Percentiles rank a stretch among this genome's conserved stretches.
phyloP scores from a whole-genome alignment of 345 rosid species.

The Cardiospermum halicacabum region DNA sequence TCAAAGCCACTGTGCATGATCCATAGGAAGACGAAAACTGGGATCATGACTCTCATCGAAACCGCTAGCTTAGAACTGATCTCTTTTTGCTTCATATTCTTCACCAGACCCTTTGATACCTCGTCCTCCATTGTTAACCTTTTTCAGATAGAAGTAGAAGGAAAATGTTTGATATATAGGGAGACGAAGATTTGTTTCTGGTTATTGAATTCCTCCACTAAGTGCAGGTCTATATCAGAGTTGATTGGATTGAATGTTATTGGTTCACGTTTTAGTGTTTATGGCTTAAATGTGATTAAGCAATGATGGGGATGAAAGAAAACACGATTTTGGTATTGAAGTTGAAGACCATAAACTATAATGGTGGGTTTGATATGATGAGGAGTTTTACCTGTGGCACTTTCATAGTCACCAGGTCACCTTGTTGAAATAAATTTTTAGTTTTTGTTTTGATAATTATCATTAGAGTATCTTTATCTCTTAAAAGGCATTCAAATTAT shows the following conservation, averaged over 20 bases:
- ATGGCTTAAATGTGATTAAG: neutral
- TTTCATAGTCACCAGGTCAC: neutral
- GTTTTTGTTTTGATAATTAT: too few relatives aligned
- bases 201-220: neutral
- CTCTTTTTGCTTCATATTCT: conserved; percentile 11
- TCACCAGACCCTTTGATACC: neutral
- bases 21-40: conserved; percentile 23
- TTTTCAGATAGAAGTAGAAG: neutral
- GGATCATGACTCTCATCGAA: conserved; percentile 13
- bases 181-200: neutral
- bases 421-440: too few relatives aligned
- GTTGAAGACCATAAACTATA: neutral
- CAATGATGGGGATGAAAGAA: neutral
- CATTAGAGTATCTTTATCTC: too few relatives aligned
- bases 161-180: neutral
- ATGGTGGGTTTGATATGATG: neutral
- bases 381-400: neutral
- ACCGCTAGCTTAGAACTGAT: neutral
- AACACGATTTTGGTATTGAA: neutral
- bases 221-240: neutral
- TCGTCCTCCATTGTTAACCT: conserved; percentile 16
- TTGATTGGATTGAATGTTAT: neutral
- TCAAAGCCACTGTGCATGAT: conserved; percentile 23
- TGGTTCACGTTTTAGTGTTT: conserved; percentile 11
- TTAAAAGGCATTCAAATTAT: too few relatives aligned